Conservation (phyloP, 2,329 filamentous ascomycete species). For the Leptographium lundbergii region DNA sequence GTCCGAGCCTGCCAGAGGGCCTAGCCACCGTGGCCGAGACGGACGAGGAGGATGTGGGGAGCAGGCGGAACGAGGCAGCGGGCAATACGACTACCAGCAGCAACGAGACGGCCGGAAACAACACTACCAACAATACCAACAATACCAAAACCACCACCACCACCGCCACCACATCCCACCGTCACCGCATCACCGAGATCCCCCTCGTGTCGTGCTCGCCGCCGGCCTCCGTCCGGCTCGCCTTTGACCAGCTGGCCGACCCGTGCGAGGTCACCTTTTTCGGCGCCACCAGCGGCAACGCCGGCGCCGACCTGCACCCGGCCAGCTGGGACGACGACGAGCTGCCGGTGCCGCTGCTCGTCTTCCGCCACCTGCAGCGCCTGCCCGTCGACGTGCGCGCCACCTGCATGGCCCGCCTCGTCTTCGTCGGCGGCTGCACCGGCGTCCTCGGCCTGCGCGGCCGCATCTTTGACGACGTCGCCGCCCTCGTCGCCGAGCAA, state of each 20-base stretch:
- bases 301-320: conserved; percentile 23
- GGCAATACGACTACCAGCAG: no score
- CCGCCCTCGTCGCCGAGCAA: conserved; percentile 47
- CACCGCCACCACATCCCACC: no score
- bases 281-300: conserved; percentile 20
- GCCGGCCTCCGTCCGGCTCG: conserved; percentile 46
- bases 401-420: conserved; percentile 75
- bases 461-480: conserved; percentile 65
- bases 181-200: conserved; percentile 21
- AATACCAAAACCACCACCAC: no score
- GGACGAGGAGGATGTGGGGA: conserved; percentile 26
- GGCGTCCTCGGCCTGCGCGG: conserved; percentile 67
- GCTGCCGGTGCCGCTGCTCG: conserved; percentile 59
- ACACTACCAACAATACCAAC: not conserved
- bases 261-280: conserved; percentile 70
- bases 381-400: conserved; percentile 74
- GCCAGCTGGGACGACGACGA: conserved; percentile 75
- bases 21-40: conserved; percentile 44
- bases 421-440: conserved; percentile 74
- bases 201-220: conserved; percentile 33
- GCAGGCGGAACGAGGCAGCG: not conserved
- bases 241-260: conserved; percentile 58
- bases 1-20: conserved; percentile 14
- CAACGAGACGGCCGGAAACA: not conserved
- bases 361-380: conserved; percentile 63